These are phyloP conservation scores for Salinomyces thailandicus DNA, from an alignment of 2,329 filamentous ascomycete genomes.

Conservation along the genomic window DNA sequence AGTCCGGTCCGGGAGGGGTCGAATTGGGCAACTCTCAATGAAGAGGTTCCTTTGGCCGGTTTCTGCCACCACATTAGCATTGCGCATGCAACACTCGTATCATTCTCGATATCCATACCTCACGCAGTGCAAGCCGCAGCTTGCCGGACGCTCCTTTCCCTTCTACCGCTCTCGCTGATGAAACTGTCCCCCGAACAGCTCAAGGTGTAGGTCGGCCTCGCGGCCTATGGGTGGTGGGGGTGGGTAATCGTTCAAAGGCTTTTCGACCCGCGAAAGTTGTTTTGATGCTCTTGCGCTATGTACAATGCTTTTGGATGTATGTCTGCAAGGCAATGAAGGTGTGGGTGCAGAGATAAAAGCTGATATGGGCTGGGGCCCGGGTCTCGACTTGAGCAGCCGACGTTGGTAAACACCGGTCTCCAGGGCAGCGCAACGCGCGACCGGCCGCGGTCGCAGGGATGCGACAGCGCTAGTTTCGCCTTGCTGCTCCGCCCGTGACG, in stretches of 20 bases:
- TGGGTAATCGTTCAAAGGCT: not conserved
- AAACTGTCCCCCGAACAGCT: not conserved
- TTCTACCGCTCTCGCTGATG: not conserved
- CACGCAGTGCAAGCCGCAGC: constrained; percentile 71
- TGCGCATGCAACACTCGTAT: too few relatives aligned
- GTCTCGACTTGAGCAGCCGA: not conserved
- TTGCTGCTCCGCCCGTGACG: too few relatives aligned
- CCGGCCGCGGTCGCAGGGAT: not conserved
- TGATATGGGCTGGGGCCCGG: not conserved
- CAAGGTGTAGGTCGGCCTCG: constrained; percentile 2
- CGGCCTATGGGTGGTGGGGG: not conserved
- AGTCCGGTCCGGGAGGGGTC: constrained; percentile 51
- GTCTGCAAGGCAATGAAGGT: not conserved
- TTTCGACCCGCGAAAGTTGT: constrained; percentile 1
- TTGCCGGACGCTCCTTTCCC: constrained; percentile 52
- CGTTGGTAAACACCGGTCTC: not conserved
- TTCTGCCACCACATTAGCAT: constrained; percentile 14
- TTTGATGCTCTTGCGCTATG: not conserved
- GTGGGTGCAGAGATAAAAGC: not conserved
- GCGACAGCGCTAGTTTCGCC: not conserved
- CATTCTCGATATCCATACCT: too few relatives aligned
- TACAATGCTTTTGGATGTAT: constrained; percentile 2
- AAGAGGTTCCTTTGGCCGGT: constrained; percentile 23
- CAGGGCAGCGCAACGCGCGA: not conserved
- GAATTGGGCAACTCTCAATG: constrained; percentile 18